phyloP scores from a whole-genome alignment of 208 protist genomes.

The Wallacemonas sp. region DNA sequence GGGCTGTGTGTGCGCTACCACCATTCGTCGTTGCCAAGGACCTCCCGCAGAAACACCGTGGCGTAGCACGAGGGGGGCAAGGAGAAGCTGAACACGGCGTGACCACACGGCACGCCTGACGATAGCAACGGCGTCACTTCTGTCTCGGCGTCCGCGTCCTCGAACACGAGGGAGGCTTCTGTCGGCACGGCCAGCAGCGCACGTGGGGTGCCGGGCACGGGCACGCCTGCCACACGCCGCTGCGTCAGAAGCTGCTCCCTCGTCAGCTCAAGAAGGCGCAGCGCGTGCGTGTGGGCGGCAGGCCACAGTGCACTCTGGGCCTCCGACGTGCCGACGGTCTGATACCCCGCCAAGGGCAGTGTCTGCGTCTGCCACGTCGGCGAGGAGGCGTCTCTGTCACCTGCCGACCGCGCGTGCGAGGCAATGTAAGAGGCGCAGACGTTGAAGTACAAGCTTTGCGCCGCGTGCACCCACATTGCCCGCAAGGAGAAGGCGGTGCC shows the following conservation, averaged over 20 bases:
- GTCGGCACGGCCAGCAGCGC: conserved; percentile 36
- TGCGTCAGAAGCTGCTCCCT: conserved; percentile 25
- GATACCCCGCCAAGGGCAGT: conserved; percentile 9
- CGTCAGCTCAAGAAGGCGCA: conserved; percentile 7
- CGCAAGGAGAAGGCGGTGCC: conserved; percentile 54
- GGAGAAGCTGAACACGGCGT: conserved; percentile 38
- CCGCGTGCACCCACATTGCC: conserved; percentile 75
- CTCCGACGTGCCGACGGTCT: background rate
- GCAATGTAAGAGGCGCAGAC: conserved; percentile 37
- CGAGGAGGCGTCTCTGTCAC: background rate
- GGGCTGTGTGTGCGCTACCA: too few relatives aligned
- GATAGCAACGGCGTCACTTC: background rate
- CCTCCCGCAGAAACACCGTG: conserved; percentile 75
- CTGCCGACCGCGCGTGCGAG: background rate
- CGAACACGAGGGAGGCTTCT: background rate
- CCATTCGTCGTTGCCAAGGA: conserved; percentile 62
- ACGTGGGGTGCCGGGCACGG: conserved; percentile 54
- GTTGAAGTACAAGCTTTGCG: conserved; percentile 84
- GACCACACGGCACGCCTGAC: background rate
- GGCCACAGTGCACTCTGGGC: background rate
- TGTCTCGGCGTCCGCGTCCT: background rate
- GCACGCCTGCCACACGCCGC: conserved; percentile 64
- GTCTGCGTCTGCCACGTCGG: background rate
- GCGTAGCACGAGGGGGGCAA: conserved; percentile 84
- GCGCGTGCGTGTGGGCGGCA: background rate